A percentile compares a stretch with the other conserved stretches of the same genome.
phyloP scores from a whole-genome alignment of 192 early-diverging fungal genomes.

The Radiomyces spectabilis region DNA sequence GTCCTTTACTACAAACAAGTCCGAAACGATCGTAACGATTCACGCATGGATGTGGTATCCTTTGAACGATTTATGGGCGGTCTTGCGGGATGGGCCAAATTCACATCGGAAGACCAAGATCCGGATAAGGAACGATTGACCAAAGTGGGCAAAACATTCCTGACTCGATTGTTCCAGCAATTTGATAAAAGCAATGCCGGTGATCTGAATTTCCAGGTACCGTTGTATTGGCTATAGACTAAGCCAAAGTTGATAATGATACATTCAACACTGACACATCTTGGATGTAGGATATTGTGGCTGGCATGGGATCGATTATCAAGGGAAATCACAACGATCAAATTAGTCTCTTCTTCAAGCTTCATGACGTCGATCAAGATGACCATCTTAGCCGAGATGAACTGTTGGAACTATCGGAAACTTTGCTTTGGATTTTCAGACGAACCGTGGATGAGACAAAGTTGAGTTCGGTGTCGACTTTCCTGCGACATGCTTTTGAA shows the following conservation, averaged over 20 bases:
- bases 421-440: constrained; percentile 58
- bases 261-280: too few relatives aligned
- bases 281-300: constrained; percentile 63
- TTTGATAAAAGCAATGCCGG: constrained; percentile 15
- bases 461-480: constrained; percentile 30
- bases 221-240: too few relatives aligned
- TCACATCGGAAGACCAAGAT: constrained; percentile 1
- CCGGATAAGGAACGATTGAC: background rate
- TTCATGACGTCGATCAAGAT: constrained; percentile 58
- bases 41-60: constrained; percentile 43
- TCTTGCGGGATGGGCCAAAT: constrained; percentile 44
- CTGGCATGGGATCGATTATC: constrained; percentile 58
- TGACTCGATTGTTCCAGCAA: constrained; percentile 13
- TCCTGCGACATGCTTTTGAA: constrained; percentile 52
- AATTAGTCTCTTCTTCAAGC: constrained; percentile 66
- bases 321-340: constrained; percentile 60
- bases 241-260: too few relatives aligned
- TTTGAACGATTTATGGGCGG: constrained; percentile 58
- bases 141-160: constrained; percentile 8
- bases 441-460: constrained; percentile 6
- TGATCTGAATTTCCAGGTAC: constrained; percentile 15
- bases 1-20: constrained; percentile 50
- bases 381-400: constrained; percentile 62
- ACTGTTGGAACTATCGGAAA: constrained; percentile 71
- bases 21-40: constrained; percentile 4